These are phyloP conservation scores for Cucurbitaria berberidis DNA, from an alignment of 2,329 filamentous ascomycete genomes.

Conservation along the genomic window DNA sequence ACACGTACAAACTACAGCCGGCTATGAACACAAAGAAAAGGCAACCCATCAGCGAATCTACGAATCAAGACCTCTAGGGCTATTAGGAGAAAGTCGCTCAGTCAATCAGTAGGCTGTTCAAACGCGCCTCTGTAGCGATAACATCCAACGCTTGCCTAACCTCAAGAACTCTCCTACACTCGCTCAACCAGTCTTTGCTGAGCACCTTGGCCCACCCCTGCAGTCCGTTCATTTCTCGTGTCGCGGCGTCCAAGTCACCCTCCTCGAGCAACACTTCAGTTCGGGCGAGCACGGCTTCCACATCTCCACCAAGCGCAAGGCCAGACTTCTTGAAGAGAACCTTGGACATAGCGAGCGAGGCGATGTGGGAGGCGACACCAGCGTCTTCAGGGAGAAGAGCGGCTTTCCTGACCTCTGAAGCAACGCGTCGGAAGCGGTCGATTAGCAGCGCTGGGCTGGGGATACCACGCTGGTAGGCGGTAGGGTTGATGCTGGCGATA, in stretches of 20 bases:
- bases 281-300: slow-evolving; percentile 89
- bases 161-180: slow-evolving; percentile 90
- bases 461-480: slow-evolving; percentile 90
- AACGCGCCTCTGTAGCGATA: slow-evolving; percentile 85
- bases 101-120: slow-evolving; percentile 86
- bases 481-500: slow-evolving; percentile 94
- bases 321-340: slow-evolving; percentile 89
- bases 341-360: slow-evolving; percentile 87
- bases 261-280: slow-evolving; percentile 92
- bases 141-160: slow-evolving; percentile 96
- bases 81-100: slow-evolving; percentile 43
- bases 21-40: slow-evolving; percentile 14
- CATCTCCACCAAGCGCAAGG: slow-evolving; percentile 81
- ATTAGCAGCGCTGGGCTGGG: slow-evolving; percentile 84
- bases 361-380: slow-evolving; percentile 91
- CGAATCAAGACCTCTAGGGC: slow-evolving; percentile 3
- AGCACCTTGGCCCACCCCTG: slow-evolving; percentile 95
- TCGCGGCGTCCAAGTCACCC: slow-evolving; percentile 87
- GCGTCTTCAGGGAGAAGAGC: slow-evolving; percentile 90
- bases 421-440: slow-evolving; percentile 93
- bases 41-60: slow-evolving; percentile 2
- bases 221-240: slow-evolving; percentile 92
- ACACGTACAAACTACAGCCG: slow-evolving; percentile 12
- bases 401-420: slow-evolving; percentile 91
- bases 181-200: slow-evolving; percentile 89